Evolutionary conservation across 805 yeast species (phyloP), one percentile per base, ranked within the genome.

Genomic region (Candida gorgasii): DNA sequence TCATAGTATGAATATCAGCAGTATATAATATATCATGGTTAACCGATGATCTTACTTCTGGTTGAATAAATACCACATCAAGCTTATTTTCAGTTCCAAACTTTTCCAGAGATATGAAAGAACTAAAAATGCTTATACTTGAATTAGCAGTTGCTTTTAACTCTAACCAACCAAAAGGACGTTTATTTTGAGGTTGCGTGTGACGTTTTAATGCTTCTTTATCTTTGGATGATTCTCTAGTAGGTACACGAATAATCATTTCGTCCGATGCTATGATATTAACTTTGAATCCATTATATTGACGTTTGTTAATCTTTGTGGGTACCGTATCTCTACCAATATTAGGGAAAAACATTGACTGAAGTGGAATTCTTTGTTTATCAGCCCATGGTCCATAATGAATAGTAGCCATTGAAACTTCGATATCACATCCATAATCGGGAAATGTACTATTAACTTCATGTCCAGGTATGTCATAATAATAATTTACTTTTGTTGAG

Each of bases 371-470:
- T 13, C 96, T 61, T 59, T 93, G 95, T 27, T 92, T 79, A 45
- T 93, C 95, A 0, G 97, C 86, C 97, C 97, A 92, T 0, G 99
- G 96, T 0, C 99, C 99, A 57, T 88, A 90, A 51, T 84, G 84
- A 1, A 89, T 64, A 0, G 86, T 81, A 0, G 89, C 80, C 42
- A 77, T 75, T 1, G 76, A 70, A 2, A 88, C 49, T 11, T 69
- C 70, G 7, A 90, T 39, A 40, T 84, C 84, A 6, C 84, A 51
- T 0, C 90, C 90, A 56, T 58, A 63, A 32, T 62, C 62, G 0
- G 75, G 75, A 11, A 28, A 34, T 6, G 46, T 26, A 8, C 15
- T 8, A 29, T 34, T 32, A 31, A 46, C 17, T 11, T 47, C 43
- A 5, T 49, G 15, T 0, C 97, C 97, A 0, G 92, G 88, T 2